phyloP scores from a whole-genome alignment of 805 yeast genomes.

The Candida peoriensis region DNA sequence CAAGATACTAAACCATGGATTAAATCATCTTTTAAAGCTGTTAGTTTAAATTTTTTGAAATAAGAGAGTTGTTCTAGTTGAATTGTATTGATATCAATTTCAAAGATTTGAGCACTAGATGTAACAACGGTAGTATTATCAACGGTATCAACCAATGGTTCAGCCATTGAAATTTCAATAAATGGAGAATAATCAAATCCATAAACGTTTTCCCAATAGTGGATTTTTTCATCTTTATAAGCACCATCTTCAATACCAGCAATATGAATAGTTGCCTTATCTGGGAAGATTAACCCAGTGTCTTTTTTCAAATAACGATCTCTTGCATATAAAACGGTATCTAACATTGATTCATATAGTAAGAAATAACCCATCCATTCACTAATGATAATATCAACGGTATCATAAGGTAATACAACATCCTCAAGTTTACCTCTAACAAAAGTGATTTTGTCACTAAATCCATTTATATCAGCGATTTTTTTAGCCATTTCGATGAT shows the following conservation, averaged over 20 bases:
- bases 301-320: slow-evolving; percentile 66
- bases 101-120: slow-evolving; percentile 63
- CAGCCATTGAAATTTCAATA: slow-evolving; percentile 77
- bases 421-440: slow-evolving; percentile 94
- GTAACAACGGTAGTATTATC: slow-evolving; percentile 73
- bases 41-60: slow-evolving; percentile 59
- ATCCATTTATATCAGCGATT: slow-evolving; percentile 79
- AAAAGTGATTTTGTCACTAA: slow-evolving; percentile 78
- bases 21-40: slow-evolving; percentile 71
- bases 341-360: slow-evolving; percentile 95
- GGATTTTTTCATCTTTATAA: slow-evolving; percentile 85
- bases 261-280: slow-evolving; percentile 81
- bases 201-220: slow-evolving; percentile 94
- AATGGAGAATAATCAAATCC: slow-evolving; percentile 96
- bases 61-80: slow-evolving; percentile 78
- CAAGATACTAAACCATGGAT: slow-evolving; percentile 89
- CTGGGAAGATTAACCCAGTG: slow-evolving; percentile 93
- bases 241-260: slow-evolving; percentile 93
- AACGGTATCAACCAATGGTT: slow-evolving; percentile 95
- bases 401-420: slow-evolving; percentile 72
- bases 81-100: slow-evolving; percentile 87
- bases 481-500: slow-evolving; percentile 95
- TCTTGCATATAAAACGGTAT: slow-evolving; percentile 90
- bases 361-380: slow-evolving; percentile 99
- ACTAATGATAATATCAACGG: slow-evolving; percentile 91